Base-by-base conservation (phyloP, 306 rosid genomes). In the Spatholobus suberectus region DNA sequence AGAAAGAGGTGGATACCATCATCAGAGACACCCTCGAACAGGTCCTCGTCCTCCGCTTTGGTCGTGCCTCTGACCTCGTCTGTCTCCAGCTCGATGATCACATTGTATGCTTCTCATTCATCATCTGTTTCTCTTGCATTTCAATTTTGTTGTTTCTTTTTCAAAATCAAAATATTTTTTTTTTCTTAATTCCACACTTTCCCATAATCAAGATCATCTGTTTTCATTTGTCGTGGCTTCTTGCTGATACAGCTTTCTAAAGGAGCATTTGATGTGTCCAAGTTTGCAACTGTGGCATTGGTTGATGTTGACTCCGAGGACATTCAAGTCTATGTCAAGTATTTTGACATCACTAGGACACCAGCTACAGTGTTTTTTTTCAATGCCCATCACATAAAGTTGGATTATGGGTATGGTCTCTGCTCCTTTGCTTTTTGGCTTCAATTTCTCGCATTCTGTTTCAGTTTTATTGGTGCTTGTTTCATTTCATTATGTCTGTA, bases 301-400 rank as follows among this genome's bases (percentile, higher is more conserved):
- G 93, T 93, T 29, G 98, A 93, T 76, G 59, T 90, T 47, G 99
- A 95, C 59, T 95, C 97, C 0, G 88, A 83, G 34, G 99, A 92
- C 14, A 52, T 92, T 74, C 94, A 90, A 80, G 90, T 95, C 55
- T 95, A 93, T 82, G 82, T 87, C 71, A 90, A 91, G 29, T 95
- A 92, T 78, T 92, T 93, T 82, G 98, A 93, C 90, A 93, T 95
- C 20, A 82, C 96, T 70, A 68, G 88, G 52, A 84, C 90, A 43
- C 99, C 99, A 1, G 93, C 98, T 15, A 89, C 93, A 0, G 70
- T 95, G 54, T 95, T 93, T 87, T 93, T 95, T 90, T 95, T 93
- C 93, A 95, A 95, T 87, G 96, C 99, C 15, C 97, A 93, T 86
- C 99, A 95, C 85, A 93, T 93, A 96, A 95, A 93, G 90, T 92